A percentile compares a stretch with the other conserved stretches of the same genome.
Conservation (phyloP, 1,284 basidiomycete genomes). For the Naganishia sp. region DNA sequence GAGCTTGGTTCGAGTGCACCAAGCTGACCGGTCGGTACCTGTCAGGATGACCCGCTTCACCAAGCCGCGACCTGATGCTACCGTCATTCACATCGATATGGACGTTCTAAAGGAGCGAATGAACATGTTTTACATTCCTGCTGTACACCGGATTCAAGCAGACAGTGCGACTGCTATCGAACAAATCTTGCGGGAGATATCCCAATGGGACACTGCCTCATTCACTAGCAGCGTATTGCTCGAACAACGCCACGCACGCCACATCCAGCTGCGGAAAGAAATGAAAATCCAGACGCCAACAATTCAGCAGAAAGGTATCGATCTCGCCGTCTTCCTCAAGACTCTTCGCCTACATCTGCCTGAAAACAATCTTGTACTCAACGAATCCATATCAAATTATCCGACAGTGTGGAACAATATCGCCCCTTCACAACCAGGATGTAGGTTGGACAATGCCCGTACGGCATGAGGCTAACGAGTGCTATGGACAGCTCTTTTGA, state of each 20-base stretch:
- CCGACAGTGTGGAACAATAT: slow-evolving; percentile 62
- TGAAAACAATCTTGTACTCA: slow-evolving; percentile 59
- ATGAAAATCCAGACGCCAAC: slow-evolving; percentile 39
- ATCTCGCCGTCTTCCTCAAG: slow-evolving; percentile 51
- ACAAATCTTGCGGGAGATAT: slow-evolving; percentile 55
- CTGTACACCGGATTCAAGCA: slow-evolving; percentile 62
- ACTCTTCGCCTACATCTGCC: slow-evolving; percentile 58
- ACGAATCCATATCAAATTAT: slow-evolving; percentile 66
- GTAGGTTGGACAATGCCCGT: neutral
- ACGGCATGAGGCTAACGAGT: neutral
- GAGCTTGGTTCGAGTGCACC: too few relatives aligned
- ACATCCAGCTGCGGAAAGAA: slow-evolving; percentile 42
- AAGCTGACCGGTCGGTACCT: neutral
- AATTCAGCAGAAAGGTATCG: slow-evolving; percentile 47
- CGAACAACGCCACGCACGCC: slow-evolving; percentile 40
- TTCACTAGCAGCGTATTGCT: slow-evolving; percentile 32
- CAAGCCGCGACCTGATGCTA: slow-evolving; percentile 55
- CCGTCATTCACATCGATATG: slow-evolving; percentile 64
- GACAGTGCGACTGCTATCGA: slow-evolving; percentile 61
- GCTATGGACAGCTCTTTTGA: slow-evolving; percentile 52
- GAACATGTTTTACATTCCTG: slow-evolving; percentile 62
- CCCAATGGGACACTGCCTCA: neutral
- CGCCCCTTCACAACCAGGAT: slow-evolving; percentile 59
- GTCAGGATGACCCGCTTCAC: slow-evolving; percentile 57
- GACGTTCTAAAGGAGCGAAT: slow-evolving; percentile 64